Evolutionary conservation across 2,329 filamentous ascomycete genomes (phyloP), one percentile per base, ranked within the genome.

Genomic region (Thelonectria blattea): DNA sequence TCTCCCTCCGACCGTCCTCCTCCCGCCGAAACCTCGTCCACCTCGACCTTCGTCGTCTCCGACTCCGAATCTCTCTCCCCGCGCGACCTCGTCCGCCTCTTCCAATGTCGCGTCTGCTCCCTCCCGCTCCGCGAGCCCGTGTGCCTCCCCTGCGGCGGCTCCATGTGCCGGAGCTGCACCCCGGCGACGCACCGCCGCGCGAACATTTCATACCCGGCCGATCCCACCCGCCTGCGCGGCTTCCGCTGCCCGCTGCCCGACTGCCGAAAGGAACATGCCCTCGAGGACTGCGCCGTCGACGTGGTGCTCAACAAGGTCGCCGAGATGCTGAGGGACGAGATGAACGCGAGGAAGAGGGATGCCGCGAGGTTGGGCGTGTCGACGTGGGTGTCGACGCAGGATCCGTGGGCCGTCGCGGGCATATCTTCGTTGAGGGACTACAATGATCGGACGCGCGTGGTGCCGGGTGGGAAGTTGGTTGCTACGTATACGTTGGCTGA

Each of bases 121-220:
- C 80, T 79, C 45, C 88, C 90, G 1, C 79, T 95, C 30, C 81
- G 78, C 47, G 81, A 86, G 9, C 91, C 93, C 5, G 82, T 92
- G 58, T 91, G 91, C 0, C 79, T 97, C 5, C 92, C 93, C 5
- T 97, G 93, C 73, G 92, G 93, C 27, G 86, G 89, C 71, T 89
- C 88, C 11, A 76, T 96, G 11, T 97, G 93, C 77, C 87, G 84
- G 69, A 74, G 75, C 51, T 97, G 93, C 75, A 77, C 96, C 2
- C 93, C 93, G 1, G 76, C 85, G 48, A 77, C 87, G 2, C 85
- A 89, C 68, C 74, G 81, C 15, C 85, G 92, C 46, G 79, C 80
- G 49, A 87, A 91, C 62, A 91, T 96, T 59, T 90, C 91, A 2
- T 96, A 94, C 74, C 92, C 92, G 1, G 87, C 86, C 15, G 83